phyloP scores from a whole-genome alignment of 257 asterid genomes.

The Rauvolfia tetraphylla region DNA sequence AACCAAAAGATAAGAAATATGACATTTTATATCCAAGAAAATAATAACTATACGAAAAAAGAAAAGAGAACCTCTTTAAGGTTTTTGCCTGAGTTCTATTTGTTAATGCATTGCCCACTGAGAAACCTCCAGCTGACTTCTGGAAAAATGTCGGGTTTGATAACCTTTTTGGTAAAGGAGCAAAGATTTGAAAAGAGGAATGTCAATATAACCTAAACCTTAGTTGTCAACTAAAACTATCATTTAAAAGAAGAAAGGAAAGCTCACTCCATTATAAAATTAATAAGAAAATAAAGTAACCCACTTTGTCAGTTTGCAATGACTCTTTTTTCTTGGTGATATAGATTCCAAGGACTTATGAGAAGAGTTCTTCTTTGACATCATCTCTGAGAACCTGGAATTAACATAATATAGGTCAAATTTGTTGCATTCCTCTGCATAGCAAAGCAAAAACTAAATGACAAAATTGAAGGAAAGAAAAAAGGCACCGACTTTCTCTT shows the following conservation, averaged over 20 bases:
- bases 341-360: conserved; percentile 35
- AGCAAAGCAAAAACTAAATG: conserved; percentile 8
- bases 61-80: conserved; percentile 50
- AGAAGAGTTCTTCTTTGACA: conserved; percentile 29
- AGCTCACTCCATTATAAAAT: background rate
- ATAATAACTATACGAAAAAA: conserved; percentile 9
- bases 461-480: conserved; percentile 17
- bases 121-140: conserved; percentile 39
- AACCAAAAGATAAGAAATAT: background rate
- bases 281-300: conserved; percentile 22
- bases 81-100: conserved; percentile 39
- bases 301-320: conserved; percentile 42
- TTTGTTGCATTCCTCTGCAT: background rate
- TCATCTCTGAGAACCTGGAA: conserved; percentile 53
- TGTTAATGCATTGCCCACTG: conserved; percentile 26
- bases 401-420: conserved; percentile 11
- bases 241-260: background rate
- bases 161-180: conserved; percentile 39
- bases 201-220: background rate
- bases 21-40: conserved; percentile 11
- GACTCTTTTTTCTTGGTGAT: conserved; percentile 45
- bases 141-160: conserved; percentile 30
- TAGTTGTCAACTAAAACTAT: background rate
- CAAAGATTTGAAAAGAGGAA: conserved; percentile 24
- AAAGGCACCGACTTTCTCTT: conserved; percentile 68